Conservation (phyloP, 306 rosid genomes). For the Vachellia pachyceras region DNA sequence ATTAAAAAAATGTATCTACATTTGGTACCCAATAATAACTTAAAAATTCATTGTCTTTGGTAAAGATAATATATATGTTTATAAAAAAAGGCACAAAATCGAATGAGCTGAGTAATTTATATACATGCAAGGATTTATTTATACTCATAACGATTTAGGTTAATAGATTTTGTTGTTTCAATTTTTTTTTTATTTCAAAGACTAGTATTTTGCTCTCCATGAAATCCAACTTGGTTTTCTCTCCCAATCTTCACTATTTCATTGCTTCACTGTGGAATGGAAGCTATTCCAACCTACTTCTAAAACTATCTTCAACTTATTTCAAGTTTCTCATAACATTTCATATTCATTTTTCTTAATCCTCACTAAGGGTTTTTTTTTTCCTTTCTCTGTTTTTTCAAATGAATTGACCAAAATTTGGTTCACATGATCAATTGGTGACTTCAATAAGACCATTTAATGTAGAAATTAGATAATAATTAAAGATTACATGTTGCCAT, state of each 20-base stretch:
- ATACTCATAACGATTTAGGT: no score
- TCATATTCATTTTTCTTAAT: not conserved
- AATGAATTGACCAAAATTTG: not conserved
- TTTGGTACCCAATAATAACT: no score
- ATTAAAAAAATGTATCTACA: no score
- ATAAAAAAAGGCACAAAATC: not conserved
- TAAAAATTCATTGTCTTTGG: no score
- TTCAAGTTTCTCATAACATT: not conserved
- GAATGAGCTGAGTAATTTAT: not conserved
- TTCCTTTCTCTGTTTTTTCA: not conserved
- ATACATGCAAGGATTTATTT: not conserved
- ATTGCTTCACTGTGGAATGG: no score
- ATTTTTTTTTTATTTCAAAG: no score
- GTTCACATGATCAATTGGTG: not conserved
- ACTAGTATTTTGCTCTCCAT: not conserved
- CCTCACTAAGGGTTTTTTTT: not conserved
- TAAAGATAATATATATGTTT: no score
- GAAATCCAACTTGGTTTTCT: not conserved
- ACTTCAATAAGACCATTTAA: not conserved
- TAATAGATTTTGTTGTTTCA: no score
- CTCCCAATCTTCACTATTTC: no score
- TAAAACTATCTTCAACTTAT: not conserved
- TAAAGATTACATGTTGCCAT: not conserved
- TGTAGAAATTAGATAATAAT: no score
- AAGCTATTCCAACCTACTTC: no score